Conservation (phyloP, 2,329 filamentous ascomycete genomes). For the Aspergillus proliferans region DNA sequence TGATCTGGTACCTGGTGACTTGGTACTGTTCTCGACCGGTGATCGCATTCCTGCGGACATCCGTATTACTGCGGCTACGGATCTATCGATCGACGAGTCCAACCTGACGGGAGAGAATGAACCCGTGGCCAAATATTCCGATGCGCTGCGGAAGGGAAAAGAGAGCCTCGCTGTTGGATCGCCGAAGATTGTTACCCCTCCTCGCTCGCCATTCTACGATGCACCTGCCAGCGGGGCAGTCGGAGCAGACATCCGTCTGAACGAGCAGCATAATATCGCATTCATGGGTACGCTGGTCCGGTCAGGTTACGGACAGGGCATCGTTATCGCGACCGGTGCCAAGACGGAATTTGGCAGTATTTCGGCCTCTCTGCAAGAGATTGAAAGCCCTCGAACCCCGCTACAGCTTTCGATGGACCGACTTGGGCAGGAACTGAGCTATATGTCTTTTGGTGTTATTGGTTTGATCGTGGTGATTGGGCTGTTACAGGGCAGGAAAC, state of each 20-base stretch:
- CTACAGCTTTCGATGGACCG: constrained; percentile 95
- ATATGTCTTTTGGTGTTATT: constrained; percentile 93
- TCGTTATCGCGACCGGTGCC: constrained; percentile 94
- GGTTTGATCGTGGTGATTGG: constrained; percentile 87
- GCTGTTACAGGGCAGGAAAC: constrained; percentile 77
- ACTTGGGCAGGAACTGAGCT: constrained; percentile 92
- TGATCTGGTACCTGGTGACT: constrained; percentile 82
- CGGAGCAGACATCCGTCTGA: constrained; percentile 61
- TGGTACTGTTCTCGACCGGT: constrained; percentile 90
- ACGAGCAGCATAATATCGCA: constrained; percentile 81
- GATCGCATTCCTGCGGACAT: constrained; percentile 96
- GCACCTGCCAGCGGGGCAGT: constrained; percentile 54
- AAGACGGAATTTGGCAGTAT: constrained; percentile 95
- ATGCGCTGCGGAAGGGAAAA: constrained; percentile 46
- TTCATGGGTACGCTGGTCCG: constrained; percentile 97
- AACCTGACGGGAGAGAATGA: constrained; percentile 97
- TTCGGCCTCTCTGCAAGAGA: constrained; percentile 86
- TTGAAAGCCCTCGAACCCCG: constrained; percentile 89
- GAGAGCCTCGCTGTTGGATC: constrained; percentile 27
- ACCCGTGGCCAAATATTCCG: constrained; percentile 71
- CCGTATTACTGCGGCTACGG: constrained; percentile 81
- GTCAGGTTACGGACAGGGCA: constrained; percentile 88
- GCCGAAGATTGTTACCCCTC: constrained; percentile 29
- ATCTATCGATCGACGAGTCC: constrained; percentile 91
- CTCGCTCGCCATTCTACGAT: constrained; percentile 52